Conservation (phyloP, 495 filamentous ascomycete genomes). For the Glonium stellatum region DNA sequence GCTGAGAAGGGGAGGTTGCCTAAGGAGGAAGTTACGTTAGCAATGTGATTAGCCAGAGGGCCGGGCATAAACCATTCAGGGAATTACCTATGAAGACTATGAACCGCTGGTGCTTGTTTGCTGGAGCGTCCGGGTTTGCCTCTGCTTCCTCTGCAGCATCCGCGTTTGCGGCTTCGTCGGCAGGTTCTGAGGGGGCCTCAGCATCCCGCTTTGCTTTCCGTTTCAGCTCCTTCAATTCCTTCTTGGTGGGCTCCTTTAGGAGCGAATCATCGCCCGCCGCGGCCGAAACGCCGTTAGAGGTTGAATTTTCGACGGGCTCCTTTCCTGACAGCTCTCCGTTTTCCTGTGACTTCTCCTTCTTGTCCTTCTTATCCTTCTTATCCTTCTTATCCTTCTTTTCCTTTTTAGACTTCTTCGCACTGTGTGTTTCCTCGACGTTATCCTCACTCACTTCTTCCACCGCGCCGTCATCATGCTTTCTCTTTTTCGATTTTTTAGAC, state of each 20-base stretch:
- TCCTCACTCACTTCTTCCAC: conserved; percentile 8
- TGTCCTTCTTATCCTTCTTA: conserved; percentile 16
- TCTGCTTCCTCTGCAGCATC: conserved; percentile 10
- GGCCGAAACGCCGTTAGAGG: neutral
- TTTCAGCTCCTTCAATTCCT: conserved; percentile 33
- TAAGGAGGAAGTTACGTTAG: conserved; percentile 29
- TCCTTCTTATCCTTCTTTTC: conserved; percentile 16
- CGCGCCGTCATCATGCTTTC: conserved; percentile 9
- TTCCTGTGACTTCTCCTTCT: neutral
- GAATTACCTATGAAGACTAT: conserved; percentile 72
- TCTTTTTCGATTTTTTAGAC: conserved; percentile 6
- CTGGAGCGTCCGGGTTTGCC: conserved; percentile 18
- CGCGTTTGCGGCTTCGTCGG: neutral
- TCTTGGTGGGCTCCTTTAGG: conserved; percentile 10
- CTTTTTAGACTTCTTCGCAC: conserved; percentile 24
- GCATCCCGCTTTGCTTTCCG: conserved; percentile 29
- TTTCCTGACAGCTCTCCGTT: neutral
- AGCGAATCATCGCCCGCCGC: neutral
- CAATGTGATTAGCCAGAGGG: conserved; percentile 1
- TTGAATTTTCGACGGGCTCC: neutral
- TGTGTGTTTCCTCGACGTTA: conserved; percentile 1
- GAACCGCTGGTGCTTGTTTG: conserved; percentile 54
- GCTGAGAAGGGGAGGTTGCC: conserved; percentile 86
- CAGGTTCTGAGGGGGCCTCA: neutral
- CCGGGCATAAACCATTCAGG: neutral